A percentile compares a stretch with the other conserved stretches of the same genome.
Conservation (phyloP, 257 asterid species). For the Fraxinus anomala region DNA sequence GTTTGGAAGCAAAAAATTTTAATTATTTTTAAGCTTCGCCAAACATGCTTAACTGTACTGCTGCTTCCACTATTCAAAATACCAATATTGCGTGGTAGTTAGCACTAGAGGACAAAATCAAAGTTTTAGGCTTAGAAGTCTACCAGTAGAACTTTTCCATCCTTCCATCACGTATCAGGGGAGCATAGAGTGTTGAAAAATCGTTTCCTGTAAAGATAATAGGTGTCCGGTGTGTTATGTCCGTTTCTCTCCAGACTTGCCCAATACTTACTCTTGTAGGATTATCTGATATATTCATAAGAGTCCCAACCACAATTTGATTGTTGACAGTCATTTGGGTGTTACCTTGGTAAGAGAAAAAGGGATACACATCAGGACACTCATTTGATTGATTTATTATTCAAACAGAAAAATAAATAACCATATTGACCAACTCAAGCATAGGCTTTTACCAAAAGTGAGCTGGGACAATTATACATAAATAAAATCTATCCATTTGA, state of each 20-base stretch:
- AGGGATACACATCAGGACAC: conserved; percentile 24
- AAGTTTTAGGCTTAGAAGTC: conserved; percentile 6
- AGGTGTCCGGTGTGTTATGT: conserved; percentile 72
- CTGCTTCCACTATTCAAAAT: not conserved
- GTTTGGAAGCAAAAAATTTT: not conserved
- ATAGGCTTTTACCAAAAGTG: conserved; percentile 5
- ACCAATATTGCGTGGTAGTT: not conserved
- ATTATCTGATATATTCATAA: conserved; percentile 87
- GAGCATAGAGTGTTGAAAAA: conserved; percentile 78
- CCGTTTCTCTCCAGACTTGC: conserved; percentile 85
- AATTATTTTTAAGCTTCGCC: not conserved
- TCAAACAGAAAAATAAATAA: conserved; percentile 5
- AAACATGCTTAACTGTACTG: not conserved
- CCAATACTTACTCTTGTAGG: conserved; percentile 95
- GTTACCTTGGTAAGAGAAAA: conserved; percentile 51
- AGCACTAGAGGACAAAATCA: conserved; percentile 6
- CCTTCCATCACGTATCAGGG: conserved; percentile 91
- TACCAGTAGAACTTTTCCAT: conserved; percentile 97
- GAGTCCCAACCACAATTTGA: conserved; percentile 89
- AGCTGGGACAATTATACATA: conserved; percentile 12
- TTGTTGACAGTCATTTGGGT: conserved; percentile 95
- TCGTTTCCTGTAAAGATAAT: conserved; percentile 91
- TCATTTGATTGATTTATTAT: conserved; percentile 19
- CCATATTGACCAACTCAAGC: not conserved
- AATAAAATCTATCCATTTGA: not conserved